Evolutionary conservation across 768 basidiomycete genomes (phyloP).

Genomic region (Panaeolus cyanescens): DNA sequence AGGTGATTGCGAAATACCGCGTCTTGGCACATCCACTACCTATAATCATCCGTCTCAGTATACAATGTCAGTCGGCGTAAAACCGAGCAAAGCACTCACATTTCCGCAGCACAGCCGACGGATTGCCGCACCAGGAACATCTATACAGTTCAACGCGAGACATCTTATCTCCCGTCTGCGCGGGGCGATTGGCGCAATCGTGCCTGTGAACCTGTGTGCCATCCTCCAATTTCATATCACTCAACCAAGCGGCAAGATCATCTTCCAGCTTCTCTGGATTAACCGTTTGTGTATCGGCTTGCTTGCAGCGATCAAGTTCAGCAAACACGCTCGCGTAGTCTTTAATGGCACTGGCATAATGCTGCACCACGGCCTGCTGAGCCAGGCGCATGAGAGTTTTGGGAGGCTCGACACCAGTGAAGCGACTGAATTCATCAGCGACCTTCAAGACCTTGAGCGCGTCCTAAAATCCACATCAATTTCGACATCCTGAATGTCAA

Average conservation of each 20-base stretch:
- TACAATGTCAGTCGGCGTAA: background rate
- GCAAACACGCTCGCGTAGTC: slow-evolving; percentile 50
- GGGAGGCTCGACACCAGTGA: slow-evolving; percentile 47
- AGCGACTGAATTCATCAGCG: slow-evolving; percentile 52
- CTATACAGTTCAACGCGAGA: slow-evolving; percentile 55
- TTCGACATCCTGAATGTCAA: background rate
- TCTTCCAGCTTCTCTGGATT: slow-evolving; percentile 48
- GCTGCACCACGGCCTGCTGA: slow-evolving; percentile 49
- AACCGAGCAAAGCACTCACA: slow-evolving; percentile 12
- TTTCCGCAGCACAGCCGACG: slow-evolving; percentile 36
- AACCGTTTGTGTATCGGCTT: slow-evolving; percentile 24
- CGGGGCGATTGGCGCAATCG: slow-evolving; percentile 24
- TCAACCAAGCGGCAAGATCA: slow-evolving; percentile 60
- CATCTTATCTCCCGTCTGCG: slow-evolving; percentile 46
- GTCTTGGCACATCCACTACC: slow-evolving; percentile 26
- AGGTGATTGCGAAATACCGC: slow-evolving; percentile 7
- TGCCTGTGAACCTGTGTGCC: slow-evolving; percentile 21
- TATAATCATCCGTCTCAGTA: slow-evolving; percentile 5
- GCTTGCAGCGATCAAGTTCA: slow-evolving; percentile 29
- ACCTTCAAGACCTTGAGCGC: slow-evolving; percentile 46
- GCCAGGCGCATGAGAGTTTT: slow-evolving; percentile 55
- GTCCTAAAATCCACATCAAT: slow-evolving; percentile 16
- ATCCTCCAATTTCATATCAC: slow-evolving; percentile 44
- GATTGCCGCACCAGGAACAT: slow-evolving; percentile 68
- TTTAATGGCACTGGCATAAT: slow-evolving; percentile 43